Conservation (phyloP, 805 yeast species). For the Pichia nakasei region DNA sequence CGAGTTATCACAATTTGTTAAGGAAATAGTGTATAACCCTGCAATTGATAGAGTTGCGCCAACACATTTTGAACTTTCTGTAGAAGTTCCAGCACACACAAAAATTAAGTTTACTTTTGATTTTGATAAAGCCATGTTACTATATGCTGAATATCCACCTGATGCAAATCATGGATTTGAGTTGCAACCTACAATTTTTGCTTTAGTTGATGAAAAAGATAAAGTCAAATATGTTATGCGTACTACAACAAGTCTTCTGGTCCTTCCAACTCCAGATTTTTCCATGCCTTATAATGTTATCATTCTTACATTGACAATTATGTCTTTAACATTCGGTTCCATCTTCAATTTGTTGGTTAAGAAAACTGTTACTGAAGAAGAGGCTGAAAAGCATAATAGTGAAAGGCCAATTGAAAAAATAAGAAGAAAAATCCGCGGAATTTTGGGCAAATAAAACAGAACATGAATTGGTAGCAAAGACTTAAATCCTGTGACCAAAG, state of each 20-base stretch:
- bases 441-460: neutral
- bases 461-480: neutral
- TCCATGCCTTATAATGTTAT: slow-evolving; percentile 98
- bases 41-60: slow-evolving; percentile 77
- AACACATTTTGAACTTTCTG: slow-evolving; percentile 64
- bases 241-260: slow-evolving; percentile 77
- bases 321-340: slow-evolving; percentile 88
- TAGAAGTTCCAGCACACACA: slow-evolving; percentile 56
- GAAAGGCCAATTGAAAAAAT: slow-evolving; percentile 15
- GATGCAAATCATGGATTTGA: slow-evolving; percentile 98
- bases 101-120: slow-evolving; percentile 58
- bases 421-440: slow-evolving; percentile 4
- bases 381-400: slow-evolving; percentile 33
- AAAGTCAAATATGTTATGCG: slow-evolving; percentile 43
- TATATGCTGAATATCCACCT: slow-evolving; percentile 94
- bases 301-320: slow-evolving; percentile 83
- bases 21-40: slow-evolving; percentile 56
- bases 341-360: slow-evolving; percentile 71
- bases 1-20: slow-evolving; percentile 31
- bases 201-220: slow-evolving; percentile 32
- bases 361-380: slow-evolving; percentile 66
- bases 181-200: slow-evolving; percentile 80
- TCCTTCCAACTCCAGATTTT: slow-evolving; percentile 94
- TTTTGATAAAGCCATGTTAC: slow-evolving; percentile 80
- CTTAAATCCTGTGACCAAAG: too few species aligned